A percentile compares a stretch with the other conserved stretches of the same genome.
These are phyloP conservation scores for Manihot esculenta DNA, from an alignment of 441 rosid species.

Conservation along the genomic window DNA sequence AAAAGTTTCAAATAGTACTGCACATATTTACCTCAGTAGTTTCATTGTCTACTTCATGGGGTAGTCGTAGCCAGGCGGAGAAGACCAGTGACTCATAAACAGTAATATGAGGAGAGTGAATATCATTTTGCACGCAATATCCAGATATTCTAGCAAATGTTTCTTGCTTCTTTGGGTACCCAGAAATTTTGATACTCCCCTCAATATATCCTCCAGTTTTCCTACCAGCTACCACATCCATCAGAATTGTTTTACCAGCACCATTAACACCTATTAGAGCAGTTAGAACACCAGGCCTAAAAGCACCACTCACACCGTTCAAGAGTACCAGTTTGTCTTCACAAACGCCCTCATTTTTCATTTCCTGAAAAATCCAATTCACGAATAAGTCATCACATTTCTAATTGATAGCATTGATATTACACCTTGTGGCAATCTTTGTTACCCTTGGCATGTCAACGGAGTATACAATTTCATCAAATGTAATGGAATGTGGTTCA, in stretches of 20 bases:
- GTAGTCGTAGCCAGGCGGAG: slow-evolving; percentile 53
- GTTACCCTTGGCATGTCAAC: slow-evolving; percentile 77
- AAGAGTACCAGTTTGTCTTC: slow-evolving; percentile 60
- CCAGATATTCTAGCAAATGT: slow-evolving; percentile 49
- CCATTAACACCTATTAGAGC: slow-evolving; percentile 92
- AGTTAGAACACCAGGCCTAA: slow-evolving; percentile 88
- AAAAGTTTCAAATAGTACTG: not conserved
- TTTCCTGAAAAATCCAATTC: slow-evolving; percentile 39
- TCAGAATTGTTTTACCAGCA: slow-evolving; percentile 68
- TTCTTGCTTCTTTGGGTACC: slow-evolving; percentile 45
- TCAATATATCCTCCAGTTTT: slow-evolving; percentile 48
- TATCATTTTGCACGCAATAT: slow-evolving; percentile 47
- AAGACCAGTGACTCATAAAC: slow-evolving; percentile 45
- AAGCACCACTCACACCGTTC: slow-evolving; percentile 71
- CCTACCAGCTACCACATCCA: slow-evolving; percentile 55
- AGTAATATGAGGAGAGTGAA: slow-evolving; percentile 45
- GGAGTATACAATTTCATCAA: slow-evolving; percentile 58
- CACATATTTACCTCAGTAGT: slow-evolving; percentile 39
- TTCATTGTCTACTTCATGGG: slow-evolving; percentile 30
- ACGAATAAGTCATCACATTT: not conserved
- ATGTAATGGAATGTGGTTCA: slow-evolving; percentile 63
- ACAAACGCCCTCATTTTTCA: slow-evolving; percentile 52
- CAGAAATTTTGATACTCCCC: slow-evolving; percentile 41
- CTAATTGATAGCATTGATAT: not conserved
- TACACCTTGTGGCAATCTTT: not conserved